These are phyloP conservation scores for Aspergillus funiculosus DNA, from an alignment of 495 filamentous ascomycete species.

Conservation along the genomic window DNA sequence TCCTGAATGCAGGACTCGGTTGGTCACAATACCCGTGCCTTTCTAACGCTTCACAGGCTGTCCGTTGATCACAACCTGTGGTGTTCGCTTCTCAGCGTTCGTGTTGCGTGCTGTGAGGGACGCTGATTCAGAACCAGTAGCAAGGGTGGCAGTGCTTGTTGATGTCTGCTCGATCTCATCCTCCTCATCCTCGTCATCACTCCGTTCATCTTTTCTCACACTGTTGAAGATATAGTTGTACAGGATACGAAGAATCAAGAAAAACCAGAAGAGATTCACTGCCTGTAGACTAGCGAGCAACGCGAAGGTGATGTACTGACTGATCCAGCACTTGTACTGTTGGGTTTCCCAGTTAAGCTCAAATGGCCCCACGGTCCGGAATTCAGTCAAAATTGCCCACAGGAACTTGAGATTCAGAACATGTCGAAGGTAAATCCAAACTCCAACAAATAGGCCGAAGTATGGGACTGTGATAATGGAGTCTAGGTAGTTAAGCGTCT, in stretches of 20 bases:
- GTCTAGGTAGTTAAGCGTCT: constrained; percentile 89
- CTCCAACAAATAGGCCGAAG: constrained; percentile 72
- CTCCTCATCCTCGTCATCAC: constrained; percentile 55
- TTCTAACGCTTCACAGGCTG: constrained; percentile 25
- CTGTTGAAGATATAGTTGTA: constrained; percentile 50
- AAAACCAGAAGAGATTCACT: constrained; percentile 85
- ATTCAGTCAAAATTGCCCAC: constrained; percentile 77
- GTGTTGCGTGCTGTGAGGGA: constrained; percentile 18
- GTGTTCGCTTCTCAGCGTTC: constrained; percentile 34
- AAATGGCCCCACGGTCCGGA: constrained; percentile 82
- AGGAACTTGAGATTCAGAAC: constrained; percentile 86
- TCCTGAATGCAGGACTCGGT: too few relatives aligned
- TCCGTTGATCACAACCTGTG: constrained; percentile 37
- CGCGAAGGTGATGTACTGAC: constrained; percentile 64
- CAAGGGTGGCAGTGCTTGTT: constrained; percentile 24
- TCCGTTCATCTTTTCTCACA: constrained; percentile 50
- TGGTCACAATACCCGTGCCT: too few relatives aligned
- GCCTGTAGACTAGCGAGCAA: constrained; percentile 70
- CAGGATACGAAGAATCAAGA: constrained; percentile 70
- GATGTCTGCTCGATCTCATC: constrained; percentile 31
- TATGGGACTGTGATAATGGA: constrained; percentile 70
- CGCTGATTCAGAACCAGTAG: constrained; percentile 27
- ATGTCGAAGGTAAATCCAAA: constrained; percentile 93
- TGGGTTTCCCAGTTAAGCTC: constrained; percentile 78
- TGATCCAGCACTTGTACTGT: constrained; percentile 76